These are phyloP conservation scores for Diplodia scrobiculata DNA, from an alignment of 2,329 filamentous ascomycete genomes.

Conservation along the genomic window DNA sequence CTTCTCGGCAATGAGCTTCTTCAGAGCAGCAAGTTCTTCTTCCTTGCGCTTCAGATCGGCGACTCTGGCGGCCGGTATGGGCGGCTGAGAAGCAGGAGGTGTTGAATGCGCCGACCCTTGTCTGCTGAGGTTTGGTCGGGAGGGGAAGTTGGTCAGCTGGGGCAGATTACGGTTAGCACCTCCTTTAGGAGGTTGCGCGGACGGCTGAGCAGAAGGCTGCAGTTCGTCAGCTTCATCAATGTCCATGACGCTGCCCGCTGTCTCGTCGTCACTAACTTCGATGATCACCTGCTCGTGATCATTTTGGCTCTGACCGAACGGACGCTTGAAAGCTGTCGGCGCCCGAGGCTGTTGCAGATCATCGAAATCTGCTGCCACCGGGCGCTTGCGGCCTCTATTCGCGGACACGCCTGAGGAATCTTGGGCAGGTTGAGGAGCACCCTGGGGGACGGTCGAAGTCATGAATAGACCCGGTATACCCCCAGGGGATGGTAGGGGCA, in stretches of 20 bases:
- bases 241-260: constrained; percentile 65
- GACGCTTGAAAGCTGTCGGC: constrained; percentile 56
- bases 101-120: constrained; percentile 39
- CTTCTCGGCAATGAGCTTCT: constrained; percentile 52
- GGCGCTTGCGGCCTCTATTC: constrained; percentile 55
- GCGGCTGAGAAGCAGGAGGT: constrained; percentile 42
- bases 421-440: not conserved
- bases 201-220: constrained; percentile 26
- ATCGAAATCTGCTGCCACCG: constrained; percentile 46
- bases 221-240: constrained; percentile 56
- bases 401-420: not conserved
- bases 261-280: constrained; percentile 77
- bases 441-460: constrained; percentile 36
- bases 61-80: constrained; percentile 42
- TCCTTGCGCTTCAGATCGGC: constrained; percentile 53
- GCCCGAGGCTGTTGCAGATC: constrained; percentile 20
- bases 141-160: constrained; percentile 36
- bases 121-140: constrained; percentile 35
- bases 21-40: constrained; percentile 53
- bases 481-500: constrained; percentile 35
- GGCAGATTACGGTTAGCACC: constrained; percentile 18
- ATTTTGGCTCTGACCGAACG: constrained; percentile 59
- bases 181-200: not conserved
- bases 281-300: constrained; percentile 71
- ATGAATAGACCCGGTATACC: constrained; percentile 59